Base-by-base conservation (phyloP, 129 eudicot species). In the Centrapalus pauciflorus region DNA sequence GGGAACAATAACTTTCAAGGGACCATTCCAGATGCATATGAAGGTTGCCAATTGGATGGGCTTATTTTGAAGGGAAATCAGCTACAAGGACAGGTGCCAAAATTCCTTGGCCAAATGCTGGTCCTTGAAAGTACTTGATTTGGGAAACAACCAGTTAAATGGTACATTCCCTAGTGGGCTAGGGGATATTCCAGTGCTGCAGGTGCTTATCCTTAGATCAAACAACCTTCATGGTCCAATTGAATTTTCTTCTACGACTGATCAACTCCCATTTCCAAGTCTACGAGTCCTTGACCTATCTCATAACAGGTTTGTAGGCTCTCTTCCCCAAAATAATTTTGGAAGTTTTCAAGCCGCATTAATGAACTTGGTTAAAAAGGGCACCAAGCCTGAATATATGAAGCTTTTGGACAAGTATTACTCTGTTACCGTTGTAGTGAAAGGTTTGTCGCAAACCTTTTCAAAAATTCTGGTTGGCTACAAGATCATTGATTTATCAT, bases 231-330 rank as follows among this genome's bases (percentile, higher is more conserved):
- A 69, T 55, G 90, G 90, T 7, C 17, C 28, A 0, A 29, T 77
- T 7, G 6, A 20, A 11, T 7, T n/a, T 8, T 10, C 24, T 19
- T 51, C 69, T 0, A 29, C 4, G 17, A 32, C 3, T 10, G 24
- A n/a, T n/a, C n/a, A 67, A 3, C 7, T 24, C 3, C 46, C 66
- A 1, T 70, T 81, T 50, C 70, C 82, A 13, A 50, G 37, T 24
- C 21, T 78, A 2, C 75, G 40, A 46, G 73, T 82, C 12, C 29
- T 86, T 4, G 80, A 73, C 67, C 37, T 85, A 27, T 76, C 87
- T 4, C 11, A 63, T 10, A 82, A 85, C 32, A 25, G 17, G 38
- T 72, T 85, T 21, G 41, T 16, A 16, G 86, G 86, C 1, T 1
- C 3, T 4, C 50, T 84, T 33, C 86, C 81, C 1, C 0, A 0